Evolutionary conservation across 805 yeast genomes (phyloP).

Genomic region (Saccharomyces mikatae): DNA sequence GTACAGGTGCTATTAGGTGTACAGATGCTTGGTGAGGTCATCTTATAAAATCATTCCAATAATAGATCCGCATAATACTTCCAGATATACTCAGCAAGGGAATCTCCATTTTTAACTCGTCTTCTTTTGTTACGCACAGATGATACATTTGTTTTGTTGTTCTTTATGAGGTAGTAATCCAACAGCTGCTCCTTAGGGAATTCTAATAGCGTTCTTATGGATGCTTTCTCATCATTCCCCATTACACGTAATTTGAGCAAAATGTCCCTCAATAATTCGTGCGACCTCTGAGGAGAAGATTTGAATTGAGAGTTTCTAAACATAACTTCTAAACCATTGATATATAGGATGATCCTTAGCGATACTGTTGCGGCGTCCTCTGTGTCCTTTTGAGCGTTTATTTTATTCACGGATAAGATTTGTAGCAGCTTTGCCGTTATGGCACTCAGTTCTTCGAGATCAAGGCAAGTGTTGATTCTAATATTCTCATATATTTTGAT

Average conservation of each 20-base stretch:
- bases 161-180: neutral
- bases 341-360: slow-evolving; percentile 1
- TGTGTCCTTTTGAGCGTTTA: neutral
- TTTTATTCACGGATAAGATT: slow-evolving; percentile 3
- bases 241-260: slow-evolving; percentile 17
- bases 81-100: slow-evolving; percentile 19
- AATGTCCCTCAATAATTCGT: slow-evolving; percentile 15
- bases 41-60: neutral
- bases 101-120: slow-evolving; percentile 14
- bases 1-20: neutral
- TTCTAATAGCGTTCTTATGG: slow-evolving; percentile 7
- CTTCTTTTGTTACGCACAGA: slow-evolving; percentile 3
- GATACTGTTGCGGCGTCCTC: neutral
- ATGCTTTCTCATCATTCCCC: slow-evolving; percentile 9
- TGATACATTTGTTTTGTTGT: neutral
- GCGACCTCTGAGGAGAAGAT: slow-evolving; percentile 13
- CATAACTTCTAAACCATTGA: slow-evolving; percentile 26
- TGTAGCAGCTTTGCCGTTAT: slow-evolving; percentile 13
- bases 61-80: slow-evolving; percentile 21
- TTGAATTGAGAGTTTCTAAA: slow-evolving; percentile 20
- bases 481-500: slow-evolving; percentile 21
- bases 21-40: neutral
- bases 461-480: slow-evolving; percentile 22
- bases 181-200: slow-evolving; percentile 11
- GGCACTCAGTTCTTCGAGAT: slow-evolving; percentile 18